Evolutionary conservation across 495 filamentous ascomycete species (phyloP).

Genomic region (Penicillium fimorum): DNA sequence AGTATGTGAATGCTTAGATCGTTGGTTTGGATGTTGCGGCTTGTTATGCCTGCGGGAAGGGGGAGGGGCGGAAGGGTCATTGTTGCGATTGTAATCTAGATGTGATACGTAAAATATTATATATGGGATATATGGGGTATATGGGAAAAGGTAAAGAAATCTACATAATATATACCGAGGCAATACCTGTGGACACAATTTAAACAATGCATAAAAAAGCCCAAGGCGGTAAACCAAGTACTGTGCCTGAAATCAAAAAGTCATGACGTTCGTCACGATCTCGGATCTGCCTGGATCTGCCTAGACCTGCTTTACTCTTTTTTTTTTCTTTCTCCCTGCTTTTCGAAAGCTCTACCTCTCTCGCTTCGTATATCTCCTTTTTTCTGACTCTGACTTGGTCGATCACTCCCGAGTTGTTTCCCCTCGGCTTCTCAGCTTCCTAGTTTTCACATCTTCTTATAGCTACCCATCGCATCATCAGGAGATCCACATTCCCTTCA

Average conservation of each 20-base stretch:
- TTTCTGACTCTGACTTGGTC: constrained; percentile 4
- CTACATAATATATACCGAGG: not conserved
- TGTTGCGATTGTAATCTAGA: not conserved
- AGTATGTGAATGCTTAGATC: constrained; percentile 61
- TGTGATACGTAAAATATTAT: no score
- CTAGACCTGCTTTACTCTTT: not conserved
- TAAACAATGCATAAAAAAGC: not conserved
- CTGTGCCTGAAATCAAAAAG: constrained; percentile 22
- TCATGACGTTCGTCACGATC: constrained; percentile 31
- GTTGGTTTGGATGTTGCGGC: constrained; percentile 49
- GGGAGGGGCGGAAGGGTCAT: constrained; percentile 42
- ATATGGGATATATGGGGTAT: not conserved
- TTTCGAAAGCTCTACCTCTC: not conserved
- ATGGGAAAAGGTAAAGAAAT: not conserved
- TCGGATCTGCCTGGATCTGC: constrained; percentile 7
- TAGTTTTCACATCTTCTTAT: constrained; percentile 10
- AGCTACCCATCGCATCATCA: constrained; percentile 7
- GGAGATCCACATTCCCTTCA: constrained; percentile 16
- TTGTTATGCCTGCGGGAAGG: constrained; percentile 50
- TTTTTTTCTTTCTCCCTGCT: constrained; percentile 9
- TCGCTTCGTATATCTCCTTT: constrained; percentile 3
- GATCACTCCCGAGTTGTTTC: constrained; percentile 9
- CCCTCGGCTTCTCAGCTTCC: constrained; percentile 5
- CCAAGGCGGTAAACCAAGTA: not conserved
- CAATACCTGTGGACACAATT: not conserved